Evolutionary conservation across 2,329 filamentous ascomycete species (phyloP), one percentile per base, ranked within the genome.

Genomic region (Arthrobotrys iridis): DNA sequence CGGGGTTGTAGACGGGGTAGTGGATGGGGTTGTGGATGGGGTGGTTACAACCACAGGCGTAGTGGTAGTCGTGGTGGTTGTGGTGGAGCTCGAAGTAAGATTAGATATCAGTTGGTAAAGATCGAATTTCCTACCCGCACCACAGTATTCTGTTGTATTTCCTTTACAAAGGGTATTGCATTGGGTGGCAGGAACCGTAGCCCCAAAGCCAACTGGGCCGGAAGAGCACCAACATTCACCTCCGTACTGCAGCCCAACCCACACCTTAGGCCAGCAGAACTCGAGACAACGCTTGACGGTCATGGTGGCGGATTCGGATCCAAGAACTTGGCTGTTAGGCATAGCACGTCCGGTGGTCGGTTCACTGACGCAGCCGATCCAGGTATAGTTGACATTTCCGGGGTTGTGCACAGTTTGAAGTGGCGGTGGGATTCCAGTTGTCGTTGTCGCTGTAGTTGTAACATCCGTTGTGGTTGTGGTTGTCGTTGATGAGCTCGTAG

Each of bases 371-470:
- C 71, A 75, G 4, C 71, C 71, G 59, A 79, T 77, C 64, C 80
- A 80, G 15, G 79, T 79, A 58, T 80, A 81, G 64, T 80, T 80
- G 28, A 43, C 66, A 45, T 80, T 81, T 33, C 79, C 79, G 20
- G 71, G 63, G 18, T 57, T 50, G n/a, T 75, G 78, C 15, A 79
- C 64, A 1, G 79, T 77, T 13, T 78, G 75, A 15, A 74, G 79
- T 48, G 79, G 76, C 10, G 74, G 75, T 22, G 76, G 59, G 13
- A 59, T 20, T 7, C 71, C 43, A n/a, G 78, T 71, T 11, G 74
- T 67, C 10, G 77, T 62, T 43, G 70, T 43, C 13, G 50, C 35
- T 50, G 75, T 60, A 18, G 73, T 77, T 8, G 73, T 64, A 8
- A 26, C 59, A 8, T 59, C 46, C 13, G 63, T 68, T 5, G 60